Evolutionary conservation across 495 filamentous ascomycete genomes (phyloP).

Genomic region (Neurospora pannonica): DNA sequence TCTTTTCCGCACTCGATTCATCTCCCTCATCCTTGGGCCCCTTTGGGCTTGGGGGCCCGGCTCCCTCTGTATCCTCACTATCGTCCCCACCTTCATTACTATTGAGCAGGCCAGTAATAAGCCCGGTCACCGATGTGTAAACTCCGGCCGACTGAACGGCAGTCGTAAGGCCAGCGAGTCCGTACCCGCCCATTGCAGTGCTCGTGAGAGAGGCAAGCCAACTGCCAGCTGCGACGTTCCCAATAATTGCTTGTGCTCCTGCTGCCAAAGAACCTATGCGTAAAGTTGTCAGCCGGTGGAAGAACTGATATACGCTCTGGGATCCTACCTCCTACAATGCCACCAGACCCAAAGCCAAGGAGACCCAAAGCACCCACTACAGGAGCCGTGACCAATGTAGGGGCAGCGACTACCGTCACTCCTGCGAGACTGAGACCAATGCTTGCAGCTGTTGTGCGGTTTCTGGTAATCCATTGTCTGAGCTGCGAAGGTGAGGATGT

Average conservation of each 20-base stretch:
- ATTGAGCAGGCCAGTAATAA: neutral
- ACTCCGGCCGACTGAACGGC: neutral
- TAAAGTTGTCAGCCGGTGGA: neutral
- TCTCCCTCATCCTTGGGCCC: neutral
- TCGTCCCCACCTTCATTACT: neutral
- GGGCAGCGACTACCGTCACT: neutral
- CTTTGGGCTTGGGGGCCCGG: neutral
- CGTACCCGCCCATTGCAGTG: neutral
- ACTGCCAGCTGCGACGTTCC: neutral
- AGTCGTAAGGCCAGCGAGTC: neutral
- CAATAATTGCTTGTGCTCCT: neutral
- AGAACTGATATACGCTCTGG: neutral
- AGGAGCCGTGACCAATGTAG: neutral
- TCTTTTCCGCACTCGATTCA: neutral
- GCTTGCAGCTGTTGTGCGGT: neutral
- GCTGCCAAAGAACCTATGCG: neutral
- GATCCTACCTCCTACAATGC: conserved; percentile 2
- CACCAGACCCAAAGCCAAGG: neutral
- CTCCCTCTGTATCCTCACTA: neutral
- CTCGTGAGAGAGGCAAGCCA: neutral
- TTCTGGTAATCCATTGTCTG: neutral
- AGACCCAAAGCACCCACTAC: neutral
- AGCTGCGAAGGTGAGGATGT: neutral
- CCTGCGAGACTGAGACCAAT: neutral
- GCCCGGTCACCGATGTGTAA: neutral